Evolutionary conservation across 2,329 filamentous ascomycete genomes (phyloP).

Genomic region (Colletotrichum musae): DNA sequence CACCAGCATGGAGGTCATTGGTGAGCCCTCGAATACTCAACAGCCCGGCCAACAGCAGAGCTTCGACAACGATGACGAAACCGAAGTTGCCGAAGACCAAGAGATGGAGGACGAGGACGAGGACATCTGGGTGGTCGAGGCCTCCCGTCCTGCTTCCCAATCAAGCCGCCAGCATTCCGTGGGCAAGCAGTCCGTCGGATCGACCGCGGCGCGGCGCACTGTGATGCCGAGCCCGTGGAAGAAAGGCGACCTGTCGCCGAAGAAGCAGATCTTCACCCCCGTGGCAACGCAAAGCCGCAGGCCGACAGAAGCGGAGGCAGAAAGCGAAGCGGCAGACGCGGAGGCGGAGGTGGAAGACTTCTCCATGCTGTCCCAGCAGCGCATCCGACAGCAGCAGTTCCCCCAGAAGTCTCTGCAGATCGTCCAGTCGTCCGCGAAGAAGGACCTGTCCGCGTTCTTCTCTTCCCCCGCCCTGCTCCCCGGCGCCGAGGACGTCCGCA

Average conservation of each 20-base stretch:
- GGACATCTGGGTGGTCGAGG: constrained; percentile 72
- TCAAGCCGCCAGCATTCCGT: constrained; percentile 48
- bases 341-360: constrained; percentile 56
- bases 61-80: constrained; percentile 28
- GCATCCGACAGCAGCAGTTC: constrained; percentile 33
- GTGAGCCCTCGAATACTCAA: constrained; percentile 25
- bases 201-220: constrained; percentile 41
- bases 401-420: constrained; percentile 24
- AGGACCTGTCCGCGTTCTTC: constrained; percentile 69
- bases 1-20: constrained; percentile 31
- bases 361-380: constrained; percentile 58
- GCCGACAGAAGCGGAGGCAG: constrained; percentile 5
- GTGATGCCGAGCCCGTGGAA: constrained; percentile 59
- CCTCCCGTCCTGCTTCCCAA: constrained; percentile 55
- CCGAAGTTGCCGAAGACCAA: constrained; percentile 32
- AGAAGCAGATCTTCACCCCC: constrained; percentile 44
- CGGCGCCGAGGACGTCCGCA: constrained; percentile 42
- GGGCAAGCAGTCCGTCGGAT: constrained; percentile 45
- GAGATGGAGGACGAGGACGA: constrained; percentile 58
- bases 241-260: constrained; percentile 39
- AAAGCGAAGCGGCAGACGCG: constrained; percentile 44
- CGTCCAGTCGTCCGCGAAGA: constrained; percentile 25
- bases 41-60: constrained; percentile 9
- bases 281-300: constrained; percentile 15
- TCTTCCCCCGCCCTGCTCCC: constrained; percentile 66